Conservation (phyloP, 1,284 basidiomycete species). For the Ustilago vetiveriae region DNA sequence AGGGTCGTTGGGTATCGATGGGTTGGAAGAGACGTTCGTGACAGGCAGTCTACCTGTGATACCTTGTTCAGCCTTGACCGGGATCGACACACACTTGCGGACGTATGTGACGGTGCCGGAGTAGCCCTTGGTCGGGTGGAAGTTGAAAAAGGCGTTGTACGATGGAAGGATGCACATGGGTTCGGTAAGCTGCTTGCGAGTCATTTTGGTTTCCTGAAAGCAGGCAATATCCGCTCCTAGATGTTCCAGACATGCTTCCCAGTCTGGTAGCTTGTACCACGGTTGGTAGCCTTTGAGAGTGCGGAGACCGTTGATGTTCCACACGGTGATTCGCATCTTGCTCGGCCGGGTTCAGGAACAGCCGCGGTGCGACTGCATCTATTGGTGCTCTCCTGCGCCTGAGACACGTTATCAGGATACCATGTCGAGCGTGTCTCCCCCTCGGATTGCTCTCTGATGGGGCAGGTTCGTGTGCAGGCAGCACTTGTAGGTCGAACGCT, state of each 20-base stretch:
- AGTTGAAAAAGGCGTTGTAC: constrained; percentile 62
- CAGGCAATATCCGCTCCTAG: constrained; percentile 62
- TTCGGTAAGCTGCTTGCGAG: constrained; percentile 59
- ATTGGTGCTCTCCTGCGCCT: constrained; percentile 2
- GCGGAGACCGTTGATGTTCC: constrained; percentile 66
- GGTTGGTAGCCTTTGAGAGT: constrained; percentile 64
- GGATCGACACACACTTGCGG: constrained; percentile 52
- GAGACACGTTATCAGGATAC: background rate
- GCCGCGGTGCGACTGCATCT: background rate
- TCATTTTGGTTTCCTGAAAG: constrained; percentile 66
- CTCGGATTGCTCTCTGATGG: background rate
- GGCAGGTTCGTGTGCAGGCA: background rate
- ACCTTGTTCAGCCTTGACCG: constrained; percentile 55
- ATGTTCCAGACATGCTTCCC: constrained; percentile 61
- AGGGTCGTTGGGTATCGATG: constrained; percentile 24
- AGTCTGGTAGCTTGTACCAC: constrained; percentile 58
- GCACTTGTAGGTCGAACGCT: too few species aligned
- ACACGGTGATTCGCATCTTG: constrained; percentile 57
- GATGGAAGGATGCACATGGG: constrained; percentile 58
- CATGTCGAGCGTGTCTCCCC: too few species aligned
- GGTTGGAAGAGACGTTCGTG: constrained; percentile 19
- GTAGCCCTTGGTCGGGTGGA: constrained; percentile 63
- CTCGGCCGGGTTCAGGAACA: background rate
- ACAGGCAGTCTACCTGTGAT: constrained; percentile 51
- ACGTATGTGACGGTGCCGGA: constrained; percentile 61